Conservation (phyloP, 169 alveolate genomes). For the Theileria orientalis region DNA sequence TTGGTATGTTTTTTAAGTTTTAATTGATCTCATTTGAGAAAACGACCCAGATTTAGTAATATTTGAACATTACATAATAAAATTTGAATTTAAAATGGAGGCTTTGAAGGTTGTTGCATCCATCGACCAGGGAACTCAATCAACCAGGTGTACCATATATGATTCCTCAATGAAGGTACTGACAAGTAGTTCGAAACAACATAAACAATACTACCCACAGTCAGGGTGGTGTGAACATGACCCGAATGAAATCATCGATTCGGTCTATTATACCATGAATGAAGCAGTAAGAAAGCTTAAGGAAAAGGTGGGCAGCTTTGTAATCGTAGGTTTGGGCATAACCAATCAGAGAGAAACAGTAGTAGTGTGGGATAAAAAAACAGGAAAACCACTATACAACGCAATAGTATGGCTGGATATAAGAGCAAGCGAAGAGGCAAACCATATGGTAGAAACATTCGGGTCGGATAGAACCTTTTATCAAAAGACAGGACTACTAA, state of each 20-base stretch:
- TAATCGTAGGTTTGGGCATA: conserved; percentile 76
- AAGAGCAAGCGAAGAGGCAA: conserved; percentile 80
- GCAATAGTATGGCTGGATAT: conserved; percentile 94
- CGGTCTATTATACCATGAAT: conserved; percentile 70
- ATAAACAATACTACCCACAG: conserved; percentile 75
- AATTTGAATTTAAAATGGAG: conserved; percentile 8
- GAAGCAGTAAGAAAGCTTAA: conserved; percentile 49
- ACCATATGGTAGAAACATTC: conserved; percentile 56
- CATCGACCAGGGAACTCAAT: conserved; percentile 85
- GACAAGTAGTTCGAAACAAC: conserved; percentile 53
- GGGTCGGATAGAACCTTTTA: conserved; percentile 71
- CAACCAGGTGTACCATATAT: conserved; percentile 79
- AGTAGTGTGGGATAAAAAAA: conserved; percentile 81
- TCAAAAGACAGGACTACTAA: conserved; percentile 86
- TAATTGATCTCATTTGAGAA: no score
- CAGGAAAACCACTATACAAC: conserved; percentile 86
- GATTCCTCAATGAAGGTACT: conserved; percentile 64
- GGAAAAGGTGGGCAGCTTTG: conserved; percentile 42
- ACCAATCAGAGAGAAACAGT: conserved; percentile 86
- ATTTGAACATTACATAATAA: no score
- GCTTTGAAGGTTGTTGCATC: conserved; percentile 68
- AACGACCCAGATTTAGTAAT: no score
- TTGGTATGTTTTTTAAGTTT: no score
- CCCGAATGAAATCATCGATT: conserved; percentile 76
- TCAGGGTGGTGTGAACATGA: conserved; percentile 85